Conservation (phyloP, 108 stramenopile species). For the Fragilaria radians region DNA sequence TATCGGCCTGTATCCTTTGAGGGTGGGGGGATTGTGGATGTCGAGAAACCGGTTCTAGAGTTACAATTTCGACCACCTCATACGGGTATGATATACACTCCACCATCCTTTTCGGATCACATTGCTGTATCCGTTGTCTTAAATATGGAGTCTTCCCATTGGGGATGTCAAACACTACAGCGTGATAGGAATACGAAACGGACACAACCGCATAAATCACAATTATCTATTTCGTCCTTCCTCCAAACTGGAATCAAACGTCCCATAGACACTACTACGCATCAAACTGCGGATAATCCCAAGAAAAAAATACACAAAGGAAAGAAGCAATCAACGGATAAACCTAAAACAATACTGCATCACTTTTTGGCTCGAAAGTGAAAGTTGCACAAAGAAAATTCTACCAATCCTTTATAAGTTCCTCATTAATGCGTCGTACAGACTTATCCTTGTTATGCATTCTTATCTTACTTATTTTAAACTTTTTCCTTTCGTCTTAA, state of each 20-base stretch:
- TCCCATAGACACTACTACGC: not conserved
- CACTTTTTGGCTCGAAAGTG: not conserved
- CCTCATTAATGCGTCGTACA: too few relatives aligned
- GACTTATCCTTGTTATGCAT: too few relatives aligned
- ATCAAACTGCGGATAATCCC: not conserved
- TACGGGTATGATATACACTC: slow-evolving; percentile 87
- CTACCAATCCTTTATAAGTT: too few relatives aligned
- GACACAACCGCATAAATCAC: slow-evolving; percentile 86
- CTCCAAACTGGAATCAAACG: slow-evolving; percentile 24
- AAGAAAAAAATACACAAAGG: not conserved
- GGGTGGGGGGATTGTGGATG: slow-evolving; percentile 77
- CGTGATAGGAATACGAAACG: slow-evolving; percentile 44
- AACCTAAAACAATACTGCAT: not conserved
- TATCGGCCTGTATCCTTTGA: slow-evolving; percentile 69
- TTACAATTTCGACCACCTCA: slow-evolving; percentile 70
- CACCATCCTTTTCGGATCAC: slow-evolving; percentile 88
- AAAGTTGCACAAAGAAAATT: too few relatives aligned
- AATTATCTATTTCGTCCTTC: slow-evolving; percentile 68
- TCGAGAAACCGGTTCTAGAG: slow-evolving; percentile 57
- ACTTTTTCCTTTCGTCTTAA: too few relatives aligned
- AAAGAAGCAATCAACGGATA: not conserved
- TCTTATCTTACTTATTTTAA: too few relatives aligned
- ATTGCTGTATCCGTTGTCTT: slow-evolving; percentile 74
- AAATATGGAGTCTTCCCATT: slow-evolving; percentile 19
- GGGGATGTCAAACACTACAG: slow-evolving; percentile 19